phyloP scores from a whole-genome alignment of 306 rosid species.

The Glycine tomentella region DNA sequence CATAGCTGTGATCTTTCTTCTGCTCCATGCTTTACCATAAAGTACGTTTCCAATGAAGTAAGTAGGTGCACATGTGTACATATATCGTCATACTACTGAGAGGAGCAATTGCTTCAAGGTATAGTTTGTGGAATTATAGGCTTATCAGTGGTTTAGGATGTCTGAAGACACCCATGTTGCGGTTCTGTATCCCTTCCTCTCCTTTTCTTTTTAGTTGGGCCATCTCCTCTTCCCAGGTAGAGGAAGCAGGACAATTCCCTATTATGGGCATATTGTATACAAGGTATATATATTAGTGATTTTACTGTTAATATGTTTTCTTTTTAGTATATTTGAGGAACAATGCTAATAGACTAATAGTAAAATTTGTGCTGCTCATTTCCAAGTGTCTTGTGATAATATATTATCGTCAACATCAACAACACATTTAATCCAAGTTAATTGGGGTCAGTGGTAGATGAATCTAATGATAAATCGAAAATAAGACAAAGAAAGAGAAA shows the following conservation, averaged over 20 bases:
- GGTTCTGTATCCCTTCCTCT: slow-evolving; percentile 11
- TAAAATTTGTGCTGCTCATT: slow-evolving; percentile 26
- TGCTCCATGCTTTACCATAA: slow-evolving; percentile 30
- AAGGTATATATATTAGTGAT: neutral
- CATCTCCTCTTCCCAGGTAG: slow-evolving; percentile 2
- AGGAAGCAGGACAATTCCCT: slow-evolving; percentile 24
- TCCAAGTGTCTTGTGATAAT: slow-evolving; percentile 16
- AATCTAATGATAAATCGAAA: too few relatives aligned
- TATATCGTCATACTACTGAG: slow-evolving; percentile 30
- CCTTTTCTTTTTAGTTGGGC: neutral
- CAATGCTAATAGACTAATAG: neutral
- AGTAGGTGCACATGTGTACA: slow-evolving; percentile 50
- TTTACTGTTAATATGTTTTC: slow-evolving; percentile 22
- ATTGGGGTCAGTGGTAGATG: too few relatives aligned
- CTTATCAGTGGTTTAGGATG: slow-evolving; percentile 38
- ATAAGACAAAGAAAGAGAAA: too few relatives aligned
- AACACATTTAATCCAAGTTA: too few relatives aligned
- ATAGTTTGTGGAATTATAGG: slow-evolving; percentile 32
- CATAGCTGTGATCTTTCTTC: slow-evolving; percentile 37
- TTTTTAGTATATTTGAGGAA: neutral
- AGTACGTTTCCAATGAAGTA: slow-evolving; percentile 21
- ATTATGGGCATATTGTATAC: slow-evolving; percentile 34
- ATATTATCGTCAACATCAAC: too few relatives aligned
- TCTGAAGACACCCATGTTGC: slow-evolving; percentile 28
- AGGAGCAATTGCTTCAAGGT: slow-evolving; percentile 39